Evolutionary conservation across 257 asterid species (phyloP).

Genomic region (Solanum piurae): DNA sequence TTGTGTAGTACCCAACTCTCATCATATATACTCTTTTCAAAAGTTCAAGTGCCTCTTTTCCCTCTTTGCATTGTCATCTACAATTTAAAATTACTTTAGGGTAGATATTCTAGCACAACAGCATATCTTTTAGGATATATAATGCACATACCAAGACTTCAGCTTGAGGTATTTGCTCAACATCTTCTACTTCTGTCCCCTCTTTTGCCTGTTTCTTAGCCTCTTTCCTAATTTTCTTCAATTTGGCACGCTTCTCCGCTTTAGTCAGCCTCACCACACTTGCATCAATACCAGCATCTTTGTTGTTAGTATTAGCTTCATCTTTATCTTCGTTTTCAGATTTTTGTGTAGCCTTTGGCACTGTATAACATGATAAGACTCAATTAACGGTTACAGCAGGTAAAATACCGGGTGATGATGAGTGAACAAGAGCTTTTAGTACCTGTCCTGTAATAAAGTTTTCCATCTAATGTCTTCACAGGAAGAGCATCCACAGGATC

Average conservation of each 20-base stretch:
- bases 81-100: not conserved
- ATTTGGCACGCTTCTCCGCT: constrained; percentile 66
- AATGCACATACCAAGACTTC: constrained; percentile 53
- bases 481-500: constrained; percentile 95
- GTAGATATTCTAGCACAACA: not conserved
- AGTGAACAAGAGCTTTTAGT: not conserved
- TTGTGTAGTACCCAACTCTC: not conserved
- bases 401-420: not conserved
- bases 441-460: constrained; percentile 63
- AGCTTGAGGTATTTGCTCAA: constrained; percentile 53
- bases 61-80: not conserved
- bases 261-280: constrained; percentile 45
- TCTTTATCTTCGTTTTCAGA: constrained; percentile 37
- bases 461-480: constrained; percentile 60
- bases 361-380: constrained; percentile 13
- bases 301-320: constrained; percentile 14
- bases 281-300: constrained; percentile 20
- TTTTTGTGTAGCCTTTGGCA: constrained; percentile 33
- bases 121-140: not conserved
- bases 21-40: not conserved
- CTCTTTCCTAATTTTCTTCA: constrained; percentile 71
- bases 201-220: constrained; percentile 73
- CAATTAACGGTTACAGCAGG: not conserved
- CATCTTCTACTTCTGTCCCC: constrained; percentile 27
- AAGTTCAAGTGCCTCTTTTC: not conserved